phyloP scores from a whole-genome alignment of 2,329 filamentous ascomycete genomes.

The Cladosporium sp. region DNA sequence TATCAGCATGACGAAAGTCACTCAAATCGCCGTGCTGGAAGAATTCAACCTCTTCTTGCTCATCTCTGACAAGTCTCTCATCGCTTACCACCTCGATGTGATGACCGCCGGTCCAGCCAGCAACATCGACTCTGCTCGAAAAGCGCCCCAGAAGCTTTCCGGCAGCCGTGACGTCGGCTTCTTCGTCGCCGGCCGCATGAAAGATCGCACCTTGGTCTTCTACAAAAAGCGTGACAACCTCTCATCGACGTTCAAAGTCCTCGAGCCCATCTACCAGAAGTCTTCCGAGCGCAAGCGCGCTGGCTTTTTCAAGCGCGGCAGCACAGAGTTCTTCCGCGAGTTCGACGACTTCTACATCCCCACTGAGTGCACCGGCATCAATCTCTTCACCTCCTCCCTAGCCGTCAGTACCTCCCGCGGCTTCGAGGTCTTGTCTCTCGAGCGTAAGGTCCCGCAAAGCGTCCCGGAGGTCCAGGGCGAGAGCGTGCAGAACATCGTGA shows the following conservation, averaged over 20 bases:
- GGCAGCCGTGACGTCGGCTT: slow-evolving; percentile 89
- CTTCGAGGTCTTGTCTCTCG: slow-evolving; percentile 90
- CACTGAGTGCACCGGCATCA: slow-evolving; percentile 88
- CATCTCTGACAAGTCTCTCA: slow-evolving; percentile 82
- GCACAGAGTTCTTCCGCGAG: slow-evolving; percentile 92
- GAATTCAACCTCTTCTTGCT: slow-evolving; percentile 91
- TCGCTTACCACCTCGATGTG: slow-evolving; percentile 89
- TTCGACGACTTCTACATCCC: slow-evolving; percentile 99
- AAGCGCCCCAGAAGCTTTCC: slow-evolving; percentile 85
- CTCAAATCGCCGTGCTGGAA: slow-evolving; percentile 89
- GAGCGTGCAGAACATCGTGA: slow-evolving; percentile 77
- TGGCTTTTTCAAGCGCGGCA: slow-evolving; percentile 62
- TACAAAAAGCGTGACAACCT: slow-evolving; percentile 90
- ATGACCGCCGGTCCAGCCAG: slow-evolving; percentile 43
- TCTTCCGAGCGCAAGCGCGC: slow-evolving; percentile 70
- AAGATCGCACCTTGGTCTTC: slow-evolving; percentile 87
- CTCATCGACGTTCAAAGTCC: slow-evolving; percentile 88
- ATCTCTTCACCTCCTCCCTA: slow-evolving; percentile 91
- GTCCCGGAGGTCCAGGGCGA: slow-evolving; percentile 79
- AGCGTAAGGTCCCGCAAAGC: slow-evolving; percentile 93
- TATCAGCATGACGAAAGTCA: slow-evolving; percentile 69
- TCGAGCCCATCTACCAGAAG: slow-evolving; percentile 93
- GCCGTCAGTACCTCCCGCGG: slow-evolving; percentile 87
- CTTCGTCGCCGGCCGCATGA: slow-evolving; percentile 94
- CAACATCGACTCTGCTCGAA: slow-evolving; percentile 64